Evolutionary conservation across 192 early-diverging fungal species (phyloP).

Genomic region (Podila epicladia): DNA sequence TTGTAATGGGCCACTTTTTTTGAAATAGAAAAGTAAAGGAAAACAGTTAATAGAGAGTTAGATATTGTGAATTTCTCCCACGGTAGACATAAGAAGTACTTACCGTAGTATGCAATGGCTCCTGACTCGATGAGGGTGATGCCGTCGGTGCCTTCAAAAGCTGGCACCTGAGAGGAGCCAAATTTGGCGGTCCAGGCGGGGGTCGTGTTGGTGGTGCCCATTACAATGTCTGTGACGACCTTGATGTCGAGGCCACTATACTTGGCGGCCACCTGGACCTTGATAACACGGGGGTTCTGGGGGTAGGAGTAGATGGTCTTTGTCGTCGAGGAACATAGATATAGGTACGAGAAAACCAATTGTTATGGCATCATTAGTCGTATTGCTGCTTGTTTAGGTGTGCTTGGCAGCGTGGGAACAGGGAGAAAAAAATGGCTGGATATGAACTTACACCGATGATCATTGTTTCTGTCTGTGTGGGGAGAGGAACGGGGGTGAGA

Average conservation of each 20-base stretch:
- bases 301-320: conserved; percentile 63
- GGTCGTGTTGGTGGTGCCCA: conserved; percentile 73
- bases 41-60: neutral
- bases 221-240: conserved; percentile 57
- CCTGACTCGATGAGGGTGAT: conserved; percentile 68
- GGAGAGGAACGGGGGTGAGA: too few species aligned
- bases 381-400: too few species aligned
- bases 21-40: neutral
- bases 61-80: neutral
- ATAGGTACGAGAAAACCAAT: neutral
- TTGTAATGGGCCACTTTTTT: conserved; percentile 50
- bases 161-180: conserved; percentile 66
- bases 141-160: conserved; percentile 80
- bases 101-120: conserved; percentile 90
- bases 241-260: conserved; percentile 76
- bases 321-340: neutral
- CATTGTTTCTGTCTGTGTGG: too few species aligned
- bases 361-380: too few species aligned
- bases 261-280: conserved; percentile 66
- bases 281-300: conserved; percentile 68
- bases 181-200: conserved; percentile 87
- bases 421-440: too few species aligned
- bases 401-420: too few species aligned
- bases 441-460: too few species aligned
- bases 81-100: conserved; percentile 4